Conservation (phyloP, 352 stramenopile genomes). For the Globisporangium irregulare region DNA sequence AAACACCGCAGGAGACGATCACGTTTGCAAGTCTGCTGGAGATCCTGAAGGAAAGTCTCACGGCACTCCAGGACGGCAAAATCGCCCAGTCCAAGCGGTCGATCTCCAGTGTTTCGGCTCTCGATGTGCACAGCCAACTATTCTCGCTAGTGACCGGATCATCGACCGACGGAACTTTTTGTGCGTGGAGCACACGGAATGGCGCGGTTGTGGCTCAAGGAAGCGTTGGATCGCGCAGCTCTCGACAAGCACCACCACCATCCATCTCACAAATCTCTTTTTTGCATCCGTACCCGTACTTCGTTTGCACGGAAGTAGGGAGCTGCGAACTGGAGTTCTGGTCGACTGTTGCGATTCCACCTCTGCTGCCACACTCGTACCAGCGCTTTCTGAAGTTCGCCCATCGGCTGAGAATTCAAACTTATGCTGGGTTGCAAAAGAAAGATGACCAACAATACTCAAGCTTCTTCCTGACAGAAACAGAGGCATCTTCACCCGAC, state of each 20-base stretch:
- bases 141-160: slow-evolving; percentile 33
- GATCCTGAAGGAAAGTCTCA: slow-evolving; percentile 25
- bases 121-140: slow-evolving; percentile 29
- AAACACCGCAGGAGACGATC: slow-evolving; percentile 11
- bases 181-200: slow-evolving; percentile 49
- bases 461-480: slow-evolving; percentile 20
- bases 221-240: neutral
- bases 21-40: slow-evolving; percentile 30
- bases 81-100: neutral
- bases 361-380: slow-evolving; percentile 19
- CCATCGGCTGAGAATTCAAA: neutral
- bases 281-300: slow-evolving; percentile 40
- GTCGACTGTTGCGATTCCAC: slow-evolving; percentile 29
- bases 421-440: neutral
- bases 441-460: slow-evolving; percentile 1
- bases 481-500: neutral
- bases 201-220: slow-evolving; percentile 27
- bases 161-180: slow-evolving; percentile 31
- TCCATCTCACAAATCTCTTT: slow-evolving; percentile 30
- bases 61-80: slow-evolving; percentile 6
- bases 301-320: slow-evolving; percentile 34
- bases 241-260: neutral
- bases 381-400: slow-evolving; percentile 21
- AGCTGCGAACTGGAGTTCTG: slow-evolving; percentile 35
- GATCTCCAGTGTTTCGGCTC: slow-evolving; percentile 19